Percentiles rank a stretch among this genome's conserved stretches.
phyloP scores from a whole-genome alignment of 2,329 filamentous ascomycete genomes.

The Diaporthe sp. region DNA sequence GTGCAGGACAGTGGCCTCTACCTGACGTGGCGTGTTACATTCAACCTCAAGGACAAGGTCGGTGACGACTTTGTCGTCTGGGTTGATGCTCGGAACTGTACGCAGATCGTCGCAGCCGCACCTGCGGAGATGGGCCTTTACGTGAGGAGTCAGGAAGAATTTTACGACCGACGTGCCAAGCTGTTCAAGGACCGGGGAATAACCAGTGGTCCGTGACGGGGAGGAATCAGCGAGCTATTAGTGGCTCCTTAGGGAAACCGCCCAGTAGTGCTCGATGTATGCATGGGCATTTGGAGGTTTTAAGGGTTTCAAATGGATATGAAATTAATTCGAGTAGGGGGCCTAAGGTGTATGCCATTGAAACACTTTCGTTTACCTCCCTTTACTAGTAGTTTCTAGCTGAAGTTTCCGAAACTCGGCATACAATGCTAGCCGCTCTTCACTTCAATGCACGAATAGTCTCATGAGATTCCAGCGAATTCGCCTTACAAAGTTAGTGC shows the following conservation, averaged over 20 bases:
- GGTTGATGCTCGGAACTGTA: background rate
- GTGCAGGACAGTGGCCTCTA: constrained; percentile 1
- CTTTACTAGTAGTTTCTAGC: background rate
- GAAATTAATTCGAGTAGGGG: too few relatives aligned
- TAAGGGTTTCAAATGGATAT: too few relatives aligned
- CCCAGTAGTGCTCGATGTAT: background rate
- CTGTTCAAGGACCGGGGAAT: background rate
- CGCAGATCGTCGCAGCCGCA: background rate
- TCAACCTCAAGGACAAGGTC: background rate
- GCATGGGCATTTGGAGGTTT: too few relatives aligned
- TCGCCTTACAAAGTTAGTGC: background rate
- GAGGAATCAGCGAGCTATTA: background rate
- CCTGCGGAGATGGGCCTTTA: background rate
- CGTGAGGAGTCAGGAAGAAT: background rate
- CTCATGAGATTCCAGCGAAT: too few relatives aligned
- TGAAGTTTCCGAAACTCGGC: background rate
- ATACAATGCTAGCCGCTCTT: too few relatives aligned
- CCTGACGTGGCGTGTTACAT: background rate
- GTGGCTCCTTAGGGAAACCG: background rate
- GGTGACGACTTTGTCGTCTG: background rate
- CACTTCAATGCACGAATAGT: background rate
- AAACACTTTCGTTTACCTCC: background rate
- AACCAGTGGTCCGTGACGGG: too few relatives aligned
- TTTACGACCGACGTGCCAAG: fast-evolving
- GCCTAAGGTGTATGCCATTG: background rate